These are phyloP conservation scores for Osmozyma mogii DNA, from an alignment of 805 yeast genomes.

Conservation along the genomic window DNA sequence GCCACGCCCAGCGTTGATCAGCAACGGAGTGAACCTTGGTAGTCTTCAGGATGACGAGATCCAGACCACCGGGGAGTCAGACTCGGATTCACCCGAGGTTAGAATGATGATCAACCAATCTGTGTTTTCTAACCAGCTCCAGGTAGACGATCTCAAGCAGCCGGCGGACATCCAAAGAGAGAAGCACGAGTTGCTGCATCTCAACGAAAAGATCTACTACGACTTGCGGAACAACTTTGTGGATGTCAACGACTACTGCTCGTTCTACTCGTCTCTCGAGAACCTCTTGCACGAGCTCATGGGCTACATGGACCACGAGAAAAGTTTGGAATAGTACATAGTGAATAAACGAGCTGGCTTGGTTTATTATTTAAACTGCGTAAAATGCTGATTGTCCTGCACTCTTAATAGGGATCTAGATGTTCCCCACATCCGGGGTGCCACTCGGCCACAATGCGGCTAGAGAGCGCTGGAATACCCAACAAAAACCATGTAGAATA, in stretches of 20 bases:
- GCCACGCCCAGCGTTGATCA: conserved; percentile 27
- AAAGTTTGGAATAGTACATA: not conserved
- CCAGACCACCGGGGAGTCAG: conserved; percentile 3
- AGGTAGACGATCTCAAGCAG: conserved; percentile 2
- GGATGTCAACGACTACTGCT: conserved; percentile 37
- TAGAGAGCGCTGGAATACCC: too few species aligned
- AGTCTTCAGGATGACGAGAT: conserved; percentile 5
- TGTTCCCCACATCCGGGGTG: too few species aligned
- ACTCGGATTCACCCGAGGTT: conserved; percentile 4
- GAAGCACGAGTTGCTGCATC: conserved; percentile 22
- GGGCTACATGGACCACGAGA: conserved; percentile 22
- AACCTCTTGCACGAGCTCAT: conserved; percentile 31
- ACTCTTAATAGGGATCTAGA: too few species aligned
- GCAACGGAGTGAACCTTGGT: conserved; percentile 7
- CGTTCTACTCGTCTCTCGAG: conserved; percentile 35
- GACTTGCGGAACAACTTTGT: conserved; percentile 37
- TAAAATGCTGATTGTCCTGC: not conserved
- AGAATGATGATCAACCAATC: conserved; percentile 1
- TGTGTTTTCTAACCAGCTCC: conserved; percentile 3
- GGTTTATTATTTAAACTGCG: not conserved
- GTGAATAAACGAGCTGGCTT: not conserved
- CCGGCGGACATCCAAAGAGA: conserved; percentile 9
- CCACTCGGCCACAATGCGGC: too few species aligned
- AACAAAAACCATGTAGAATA: too few species aligned
- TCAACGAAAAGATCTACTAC: conserved; percentile 31